These are phyloP conservation scores for Aspergillus carlsbadensis DNA, from an alignment of 495 filamentous ascomycete genomes.

Conservation along the genomic window DNA sequence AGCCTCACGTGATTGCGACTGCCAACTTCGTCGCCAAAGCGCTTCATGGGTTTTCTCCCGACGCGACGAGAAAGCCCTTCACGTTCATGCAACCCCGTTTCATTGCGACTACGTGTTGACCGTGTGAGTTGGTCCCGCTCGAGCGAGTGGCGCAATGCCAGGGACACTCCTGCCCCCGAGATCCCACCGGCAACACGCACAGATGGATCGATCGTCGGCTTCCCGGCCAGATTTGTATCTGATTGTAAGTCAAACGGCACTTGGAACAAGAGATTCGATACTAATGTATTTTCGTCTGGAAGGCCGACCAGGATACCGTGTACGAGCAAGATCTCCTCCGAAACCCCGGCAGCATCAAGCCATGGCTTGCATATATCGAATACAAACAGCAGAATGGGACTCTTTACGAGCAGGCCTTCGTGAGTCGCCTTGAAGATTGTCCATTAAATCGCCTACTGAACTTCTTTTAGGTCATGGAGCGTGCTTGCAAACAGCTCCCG, in stretches of 20 bases:
- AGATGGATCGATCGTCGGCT: constrained; percentile 47
- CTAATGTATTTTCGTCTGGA: constrained; percentile 15
- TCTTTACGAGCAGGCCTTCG: constrained; percentile 87
- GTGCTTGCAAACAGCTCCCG: constrained; percentile 84
- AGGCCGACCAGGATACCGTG: constrained; percentile 84
- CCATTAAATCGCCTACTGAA: not conserved
- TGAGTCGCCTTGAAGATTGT: constrained; percentile 33
- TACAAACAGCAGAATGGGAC: constrained; percentile 87
- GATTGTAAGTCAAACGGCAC: constrained; percentile 58
- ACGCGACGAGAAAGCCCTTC: constrained; percentile 30
- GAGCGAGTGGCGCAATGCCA: constrained; percentile 54
- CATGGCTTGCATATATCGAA: constrained; percentile 94
- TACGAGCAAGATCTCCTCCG: constrained; percentile 96
- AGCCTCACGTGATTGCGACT: constrained; percentile 28
- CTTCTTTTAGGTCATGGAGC: constrained; percentile 62
- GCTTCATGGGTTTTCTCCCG: constrained; percentile 17
- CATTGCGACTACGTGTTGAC: constrained; percentile 31
- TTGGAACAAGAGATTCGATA: not conserved
- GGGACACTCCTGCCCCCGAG: constrained; percentile 59
- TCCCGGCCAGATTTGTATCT: constrained; percentile 66
- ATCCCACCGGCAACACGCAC: constrained; percentile 50
- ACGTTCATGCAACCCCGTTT: constrained; percentile 28
- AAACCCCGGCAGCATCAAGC: constrained; percentile 82
- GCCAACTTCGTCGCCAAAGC: constrained; percentile 28
- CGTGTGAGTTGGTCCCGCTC: constrained; percentile 42